Evolutionary conservation across 2,329 filamentous ascomycete genomes (phyloP), one percentile per base, ranked within the genome.

Genomic region (Chlorencoelia australis): DNA sequence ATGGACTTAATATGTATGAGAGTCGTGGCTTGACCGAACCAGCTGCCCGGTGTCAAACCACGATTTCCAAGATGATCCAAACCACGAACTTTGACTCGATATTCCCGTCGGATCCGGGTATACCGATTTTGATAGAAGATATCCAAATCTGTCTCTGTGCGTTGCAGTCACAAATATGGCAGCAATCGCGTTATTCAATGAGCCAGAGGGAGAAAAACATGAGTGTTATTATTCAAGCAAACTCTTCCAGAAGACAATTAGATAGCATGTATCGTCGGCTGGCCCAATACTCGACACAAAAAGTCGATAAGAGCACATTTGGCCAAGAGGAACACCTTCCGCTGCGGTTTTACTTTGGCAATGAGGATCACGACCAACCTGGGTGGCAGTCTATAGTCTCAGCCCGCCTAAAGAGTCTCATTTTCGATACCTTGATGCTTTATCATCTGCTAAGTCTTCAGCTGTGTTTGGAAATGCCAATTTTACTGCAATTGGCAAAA

Each of bases 381-480:
- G 41, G 35, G 15, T 47, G 42, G 42, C 33, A 51, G 30, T 22
- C 39, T 4, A 32, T 36, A 5, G 40, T 48, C 7, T 31, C 21
- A 1, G 40, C 37, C 0, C 53, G 60, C 7, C 47, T 62, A 16
- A 52, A 55, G 11, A 46, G 42, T 3, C 42, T 57, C 8, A 42
- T 58, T 4, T 56, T 59, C 2, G 57, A 59, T 15, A 50, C 56
- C 1, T 40, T 50, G 4, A 57, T 61, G 46, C 52, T 63, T 0
- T 59, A 62, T 29, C 56, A 62, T 27, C 46, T 64, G 2, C 52
- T 63, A 29, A 53, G 40, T 2, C 44, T 65, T 10, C 56, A 63
- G 22, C 42, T 65, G 0, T 56, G 56, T 19, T 51, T 59, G 4
- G 60, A 66, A 19, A 44, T 59, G 1, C 40, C 50, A 3, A 51